Conservation (phyloP, 495 filamentous ascomycete genomes). For the Choiromyces venosus region DNA sequence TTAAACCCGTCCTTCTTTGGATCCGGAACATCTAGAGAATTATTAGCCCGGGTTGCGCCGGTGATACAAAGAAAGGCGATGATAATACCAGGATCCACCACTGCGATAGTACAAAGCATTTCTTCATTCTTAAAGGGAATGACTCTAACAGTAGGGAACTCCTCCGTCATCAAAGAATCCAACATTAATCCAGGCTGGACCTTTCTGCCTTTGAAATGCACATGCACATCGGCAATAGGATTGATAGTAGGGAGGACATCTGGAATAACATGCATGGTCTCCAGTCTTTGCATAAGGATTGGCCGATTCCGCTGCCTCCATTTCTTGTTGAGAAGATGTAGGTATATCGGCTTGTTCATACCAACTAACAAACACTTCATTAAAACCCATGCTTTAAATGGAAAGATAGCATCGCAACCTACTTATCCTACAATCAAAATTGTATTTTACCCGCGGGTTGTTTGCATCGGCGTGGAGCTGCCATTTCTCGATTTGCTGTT, state of each 20-base stretch:
- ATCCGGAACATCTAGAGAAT: slow-evolving; percentile 68
- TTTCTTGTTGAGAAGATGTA: slow-evolving; percentile 75
- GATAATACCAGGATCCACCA: slow-evolving; percentile 60
- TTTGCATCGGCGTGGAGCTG: slow-evolving; percentile 93
- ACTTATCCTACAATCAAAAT: slow-evolving; percentile 90
- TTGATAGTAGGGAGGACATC: slow-evolving; percentile 84
- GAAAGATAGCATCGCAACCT: slow-evolving; percentile 38
- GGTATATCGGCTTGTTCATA: slow-evolving; percentile 95
- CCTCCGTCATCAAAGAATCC: slow-evolving; percentile 61
- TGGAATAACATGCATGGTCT: slow-evolving; percentile 83
- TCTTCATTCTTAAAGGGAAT: slow-evolving; percentile 77
- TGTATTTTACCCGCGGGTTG: slow-evolving; percentile 87
- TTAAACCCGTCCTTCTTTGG: slow-evolving; percentile 68
- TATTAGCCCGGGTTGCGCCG: background rate
- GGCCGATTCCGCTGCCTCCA: slow-evolving; percentile 75
- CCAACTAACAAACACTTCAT: slow-evolving; percentile 17
- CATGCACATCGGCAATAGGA: slow-evolving; percentile 67
- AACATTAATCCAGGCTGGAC: slow-evolving; percentile 74
- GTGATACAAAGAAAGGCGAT: background rate
- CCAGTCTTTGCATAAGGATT: slow-evolving; percentile 77
- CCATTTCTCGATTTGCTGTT: slow-evolving; percentile 65
- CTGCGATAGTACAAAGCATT: slow-evolving; percentile 73
- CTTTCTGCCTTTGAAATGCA: slow-evolving; percentile 65
- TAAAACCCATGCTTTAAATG: background rate
- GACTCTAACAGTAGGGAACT: slow-evolving; percentile 66